These are phyloP conservation scores for Musa troglodytarum DNA, from an alignment of 176 grass and related monocot species.

Conservation along the genomic window DNA sequence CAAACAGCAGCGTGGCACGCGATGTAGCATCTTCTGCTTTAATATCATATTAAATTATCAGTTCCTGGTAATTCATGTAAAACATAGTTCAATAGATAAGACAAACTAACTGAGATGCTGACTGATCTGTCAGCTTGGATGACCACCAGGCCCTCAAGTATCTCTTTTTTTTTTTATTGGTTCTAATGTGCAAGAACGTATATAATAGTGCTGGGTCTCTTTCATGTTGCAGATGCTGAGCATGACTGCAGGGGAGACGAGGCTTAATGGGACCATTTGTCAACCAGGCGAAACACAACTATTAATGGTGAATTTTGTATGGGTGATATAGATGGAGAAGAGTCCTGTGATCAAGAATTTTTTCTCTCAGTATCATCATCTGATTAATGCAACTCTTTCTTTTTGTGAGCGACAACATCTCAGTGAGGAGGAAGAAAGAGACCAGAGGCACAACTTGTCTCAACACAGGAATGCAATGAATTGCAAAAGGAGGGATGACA, in stretches of 20 bases:
- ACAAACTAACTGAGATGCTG: no score
- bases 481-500: background rate
- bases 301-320: background rate
- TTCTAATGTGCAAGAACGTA: background rate
- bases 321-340: background rate
- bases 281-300: background rate
- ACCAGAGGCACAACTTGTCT: background rate
- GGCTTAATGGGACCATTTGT: background rate
- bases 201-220: background rate
- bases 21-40: no score
- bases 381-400: background rate
- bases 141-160: background rate
- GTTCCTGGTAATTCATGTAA: no score
- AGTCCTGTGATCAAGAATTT: background rate
- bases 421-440: background rate
- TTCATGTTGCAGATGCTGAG: conserved; percentile 2
- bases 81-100: no score
- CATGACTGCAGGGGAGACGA: background rate
- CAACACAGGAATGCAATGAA: background rate
- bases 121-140: no score
- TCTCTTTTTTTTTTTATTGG: background rate
- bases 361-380: background rate
- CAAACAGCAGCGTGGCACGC: no score
- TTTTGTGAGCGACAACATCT: background rate
- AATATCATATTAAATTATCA: no score